These are phyloP conservation scores for Hordeum marinum DNA, from an alignment of 176 grass and related monocot species.

Conservation along the genomic window DNA sequence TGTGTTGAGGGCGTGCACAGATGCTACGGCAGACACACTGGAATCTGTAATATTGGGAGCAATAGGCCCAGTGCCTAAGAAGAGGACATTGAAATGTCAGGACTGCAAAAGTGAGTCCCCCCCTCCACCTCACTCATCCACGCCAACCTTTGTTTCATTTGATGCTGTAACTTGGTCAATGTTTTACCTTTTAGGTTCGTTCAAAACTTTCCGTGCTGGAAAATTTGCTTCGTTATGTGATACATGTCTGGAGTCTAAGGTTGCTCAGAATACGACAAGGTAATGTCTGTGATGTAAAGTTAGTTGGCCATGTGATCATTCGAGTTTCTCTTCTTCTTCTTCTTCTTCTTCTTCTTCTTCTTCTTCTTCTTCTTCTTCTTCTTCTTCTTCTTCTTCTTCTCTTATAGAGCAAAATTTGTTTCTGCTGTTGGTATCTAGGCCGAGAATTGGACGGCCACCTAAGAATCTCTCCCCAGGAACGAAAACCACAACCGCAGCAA, in stretches of 20 bases:
- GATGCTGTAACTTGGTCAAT: neutral
- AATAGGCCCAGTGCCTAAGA: conserved; percentile 40
- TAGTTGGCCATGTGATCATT: neutral
- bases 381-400: neutral
- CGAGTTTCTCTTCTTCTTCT: neutral
- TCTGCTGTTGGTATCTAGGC: conserved; percentile 18
- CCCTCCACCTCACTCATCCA: neutral
- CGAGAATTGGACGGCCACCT: neutral
- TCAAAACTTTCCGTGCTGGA: conserved; percentile 32
- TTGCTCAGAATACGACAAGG: conserved; percentile 7
- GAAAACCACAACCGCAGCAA: neutral
- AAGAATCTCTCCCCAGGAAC: neutral
- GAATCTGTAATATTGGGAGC: conserved; percentile 48
- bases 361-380: too few relatives aligned
- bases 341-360: too few relatives aligned
- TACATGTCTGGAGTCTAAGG: conserved; percentile 46
- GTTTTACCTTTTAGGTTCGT: conserved; percentile 31
- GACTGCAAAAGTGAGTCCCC: conserved; percentile 40
- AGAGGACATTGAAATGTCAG: conserved; percentile 43
- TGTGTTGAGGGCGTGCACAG: conserved; percentile 38
- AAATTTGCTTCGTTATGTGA: conserved; percentile 62
- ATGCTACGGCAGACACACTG: conserved; percentile 45
- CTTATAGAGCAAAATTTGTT: neutral
- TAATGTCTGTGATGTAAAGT: conserved; percentile 21
- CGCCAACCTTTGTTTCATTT: neutral